A percentile compares a stretch with the other conserved stretches of the same genome.
Evolutionary conservation across 1,139 yeast species (phyloP).

Genomic region (Sugiyamaella grinbergsii): DNA sequence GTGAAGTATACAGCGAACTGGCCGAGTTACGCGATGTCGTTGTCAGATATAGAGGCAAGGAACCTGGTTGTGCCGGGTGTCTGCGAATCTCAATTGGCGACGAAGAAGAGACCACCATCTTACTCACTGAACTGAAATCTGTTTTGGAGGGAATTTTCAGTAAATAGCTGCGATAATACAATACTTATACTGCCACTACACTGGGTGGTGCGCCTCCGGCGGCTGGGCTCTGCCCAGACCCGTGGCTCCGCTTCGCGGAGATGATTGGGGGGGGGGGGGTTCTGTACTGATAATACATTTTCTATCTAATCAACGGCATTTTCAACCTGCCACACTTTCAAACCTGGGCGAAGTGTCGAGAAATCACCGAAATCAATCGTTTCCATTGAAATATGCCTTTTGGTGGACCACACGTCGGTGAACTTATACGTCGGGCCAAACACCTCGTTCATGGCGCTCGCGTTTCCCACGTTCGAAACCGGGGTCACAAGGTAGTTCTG

Average conservation of each 20-base stretch:
- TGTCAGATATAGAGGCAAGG: conserved; percentile 87
- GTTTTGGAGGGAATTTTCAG: conserved; percentile 41
- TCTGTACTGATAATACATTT: background rate
- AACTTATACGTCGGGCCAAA: conserved; percentile 22
- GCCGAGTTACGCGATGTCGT: conserved; percentile 79
- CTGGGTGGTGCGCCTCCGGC: background rate
- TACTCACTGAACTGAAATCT: conserved; percentile 55
- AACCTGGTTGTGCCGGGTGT: conserved; percentile 85
- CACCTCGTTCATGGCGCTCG: conserved; percentile 42
- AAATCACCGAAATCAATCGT: conserved; percentile 47
- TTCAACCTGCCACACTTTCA: conserved; percentile 51
- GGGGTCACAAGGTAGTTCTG: conserved; percentile 26
- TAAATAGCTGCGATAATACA: background rate
- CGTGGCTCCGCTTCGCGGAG: background rate
- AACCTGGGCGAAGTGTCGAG: conserved; percentile 58
- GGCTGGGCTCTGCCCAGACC: conserved; percentile 12
- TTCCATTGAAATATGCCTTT: conserved; percentile 36
- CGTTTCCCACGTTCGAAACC: conserved; percentile 13
- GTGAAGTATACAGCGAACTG: conserved; percentile 61
- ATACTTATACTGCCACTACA: background rate
- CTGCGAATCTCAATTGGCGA: conserved; percentile 89
- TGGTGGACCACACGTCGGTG: conserved; percentile 32
- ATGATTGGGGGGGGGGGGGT: no score
- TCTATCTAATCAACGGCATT: background rate
- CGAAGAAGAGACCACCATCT: conserved; percentile 60